phyloP scores from a whole-genome alignment of 352 stramenopile species.

The Phytophthora pini region DNA sequence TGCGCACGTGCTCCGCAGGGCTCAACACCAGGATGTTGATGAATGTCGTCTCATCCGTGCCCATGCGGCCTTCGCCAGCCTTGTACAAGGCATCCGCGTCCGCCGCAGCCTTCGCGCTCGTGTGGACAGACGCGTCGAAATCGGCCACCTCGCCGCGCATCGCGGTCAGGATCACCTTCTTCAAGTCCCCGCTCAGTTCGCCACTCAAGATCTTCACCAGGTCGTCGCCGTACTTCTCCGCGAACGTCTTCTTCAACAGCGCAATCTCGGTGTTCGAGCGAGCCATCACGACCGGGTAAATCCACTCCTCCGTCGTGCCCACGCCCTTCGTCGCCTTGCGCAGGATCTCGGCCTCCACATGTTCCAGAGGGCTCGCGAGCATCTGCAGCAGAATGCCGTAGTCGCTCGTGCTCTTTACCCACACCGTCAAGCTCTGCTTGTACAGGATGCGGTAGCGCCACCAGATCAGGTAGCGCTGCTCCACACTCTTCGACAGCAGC shows the following conservation, averaged over 20 bases:
- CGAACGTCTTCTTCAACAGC: conserved; percentile 76
- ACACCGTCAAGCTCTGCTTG: no score
- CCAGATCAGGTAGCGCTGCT: neutral
- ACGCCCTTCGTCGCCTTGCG: no score
- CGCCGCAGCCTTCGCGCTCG: conserved; percentile 48
- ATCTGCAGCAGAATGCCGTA: no score
- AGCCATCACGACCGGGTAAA: no score
- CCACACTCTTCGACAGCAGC: no score
- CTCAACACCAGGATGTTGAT: no score
- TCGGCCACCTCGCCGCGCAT: conserved; percentile 34
- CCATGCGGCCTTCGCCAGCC: conserved; percentile 64
- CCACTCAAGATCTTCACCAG: conserved; percentile 47
- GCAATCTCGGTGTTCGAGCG: conserved; percentile 3
- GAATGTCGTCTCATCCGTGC: conserved; percentile 65
- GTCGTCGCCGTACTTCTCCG: conserved; percentile 56
- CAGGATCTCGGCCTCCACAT: no score
- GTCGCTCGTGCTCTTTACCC: no score
- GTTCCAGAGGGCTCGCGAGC: no score
- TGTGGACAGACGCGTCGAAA: conserved; percentile 66
- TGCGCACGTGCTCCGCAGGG: conserved; percentile 22
- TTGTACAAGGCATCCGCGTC: conserved; percentile 70
- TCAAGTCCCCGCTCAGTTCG: conserved; percentile 64
- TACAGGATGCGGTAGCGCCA: no score
- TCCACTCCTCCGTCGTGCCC: no score
- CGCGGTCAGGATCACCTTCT: conserved; percentile 63